Evolutionary conservation across 805 yeast species (phyloP).

Genomic region (Metschnikowia vanudenii): DNA sequence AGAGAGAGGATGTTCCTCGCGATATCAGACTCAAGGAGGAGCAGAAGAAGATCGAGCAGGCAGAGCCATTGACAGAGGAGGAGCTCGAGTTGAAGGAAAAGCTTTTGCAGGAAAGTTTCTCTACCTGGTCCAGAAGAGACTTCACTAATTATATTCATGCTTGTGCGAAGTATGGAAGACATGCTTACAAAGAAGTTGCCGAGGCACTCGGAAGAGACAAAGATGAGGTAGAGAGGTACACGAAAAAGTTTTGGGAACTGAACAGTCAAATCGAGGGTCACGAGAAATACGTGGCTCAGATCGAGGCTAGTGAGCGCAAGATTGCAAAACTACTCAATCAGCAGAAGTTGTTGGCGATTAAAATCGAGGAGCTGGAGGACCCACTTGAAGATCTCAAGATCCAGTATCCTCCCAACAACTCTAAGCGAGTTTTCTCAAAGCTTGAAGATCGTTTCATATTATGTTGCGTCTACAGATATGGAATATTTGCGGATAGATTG

Average conservation of each 20-base stretch:
- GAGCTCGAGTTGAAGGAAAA: constrained; percentile 55
- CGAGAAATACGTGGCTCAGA: constrained; percentile 68
- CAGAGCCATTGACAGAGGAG: constrained; percentile 60
- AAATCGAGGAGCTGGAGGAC: constrained; percentile 51
- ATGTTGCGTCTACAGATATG: constrained; percentile 60
- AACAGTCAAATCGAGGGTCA: constrained; percentile 62
- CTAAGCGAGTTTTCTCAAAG: constrained; percentile 68
- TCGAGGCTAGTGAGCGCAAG: constrained; percentile 72
- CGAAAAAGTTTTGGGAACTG: constrained; percentile 62
- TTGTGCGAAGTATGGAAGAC: constrained; percentile 64
- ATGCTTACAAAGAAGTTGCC: constrained; percentile 49
- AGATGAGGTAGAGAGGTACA: constrained; percentile 60
- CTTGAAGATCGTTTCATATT: constrained; percentile 70
- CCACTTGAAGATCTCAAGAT: constrained; percentile 64
- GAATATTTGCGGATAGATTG: constrained; percentile 57
- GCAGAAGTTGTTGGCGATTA: constrained; percentile 51
- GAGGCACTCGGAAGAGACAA: constrained; percentile 53
- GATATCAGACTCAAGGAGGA: constrained; percentile 45
- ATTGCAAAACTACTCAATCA: constrained; percentile 54
- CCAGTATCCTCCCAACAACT: constrained; percentile 80
- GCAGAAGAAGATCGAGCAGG: constrained; percentile 52
- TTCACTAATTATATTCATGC: constrained; percentile 70
- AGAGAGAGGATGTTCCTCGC: constrained; percentile 40
- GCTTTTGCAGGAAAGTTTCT: constrained; percentile 56
- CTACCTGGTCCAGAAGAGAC: constrained; percentile 72